Percentiles rank a stretch among this genome's conserved stretches.
phyloP scores from a whole-genome alignment of 768 basidiomycete genomes.

The Postia placenta region DNA sequence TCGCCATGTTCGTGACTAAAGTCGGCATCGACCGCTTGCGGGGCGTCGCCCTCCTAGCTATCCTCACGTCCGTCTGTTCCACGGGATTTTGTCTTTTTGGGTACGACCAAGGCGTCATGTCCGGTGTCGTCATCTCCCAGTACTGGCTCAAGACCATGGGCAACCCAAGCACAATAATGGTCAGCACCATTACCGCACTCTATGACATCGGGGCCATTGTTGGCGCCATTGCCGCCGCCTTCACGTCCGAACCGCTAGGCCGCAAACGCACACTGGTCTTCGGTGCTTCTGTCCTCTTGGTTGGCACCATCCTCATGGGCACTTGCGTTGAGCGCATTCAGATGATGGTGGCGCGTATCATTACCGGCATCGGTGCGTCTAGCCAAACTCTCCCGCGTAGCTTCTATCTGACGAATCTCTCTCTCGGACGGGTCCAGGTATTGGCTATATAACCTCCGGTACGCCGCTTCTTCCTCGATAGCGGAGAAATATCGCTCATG shows the following conservation, averaged over 20 bases:
- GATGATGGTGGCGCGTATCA: slow-evolving; percentile 6
- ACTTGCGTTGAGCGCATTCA: slow-evolving; percentile 4
- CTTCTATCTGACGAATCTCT: no score
- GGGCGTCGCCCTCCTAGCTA: slow-evolving; percentile 3
- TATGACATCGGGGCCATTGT: slow-evolving; percentile 7
- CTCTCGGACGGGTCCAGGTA: slow-evolving; percentile 1
- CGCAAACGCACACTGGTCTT: slow-evolving; percentile 6
- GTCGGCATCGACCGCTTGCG: not conserved
- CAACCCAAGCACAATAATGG: slow-evolving; percentile 8
- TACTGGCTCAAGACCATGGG: slow-evolving; percentile 7
- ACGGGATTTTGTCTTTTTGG: slow-evolving; percentile 33
- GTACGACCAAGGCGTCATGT: slow-evolving; percentile 39
- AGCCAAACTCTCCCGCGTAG: not conserved
- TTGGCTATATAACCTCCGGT: slow-evolving; percentile 8
- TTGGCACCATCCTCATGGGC: slow-evolving; percentile 7
- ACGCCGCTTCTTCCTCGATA: not conserved
- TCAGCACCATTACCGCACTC: slow-evolving; percentile 9
- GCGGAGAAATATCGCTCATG: slow-evolving; percentile 3
- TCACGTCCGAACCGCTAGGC: slow-evolving; percentile 5
- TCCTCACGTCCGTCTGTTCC: slow-evolving; percentile 23
- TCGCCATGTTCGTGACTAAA: not conserved
- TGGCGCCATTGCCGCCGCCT: slow-evolving; percentile 6
- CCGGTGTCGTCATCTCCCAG: slow-evolving; percentile 27
- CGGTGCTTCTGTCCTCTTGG: slow-evolving; percentile 1
- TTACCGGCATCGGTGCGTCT: slow-evolving; percentile 6